Conservation (phyloP, 2,329 filamentous ascomycete genomes). For the Nemania sp. region DNA sequence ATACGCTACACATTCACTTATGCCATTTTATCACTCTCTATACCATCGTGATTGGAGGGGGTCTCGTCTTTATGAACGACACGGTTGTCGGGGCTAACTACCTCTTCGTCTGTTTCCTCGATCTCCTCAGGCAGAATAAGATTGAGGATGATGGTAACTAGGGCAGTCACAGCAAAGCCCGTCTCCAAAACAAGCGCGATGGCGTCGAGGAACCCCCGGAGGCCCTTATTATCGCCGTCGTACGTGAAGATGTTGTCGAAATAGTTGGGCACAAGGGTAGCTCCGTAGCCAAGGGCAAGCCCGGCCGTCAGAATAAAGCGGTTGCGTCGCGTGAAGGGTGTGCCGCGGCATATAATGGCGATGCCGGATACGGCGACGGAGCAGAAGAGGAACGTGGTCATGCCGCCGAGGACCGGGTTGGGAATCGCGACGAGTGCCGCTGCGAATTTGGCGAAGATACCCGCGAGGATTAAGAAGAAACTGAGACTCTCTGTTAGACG, state of each 20-base stretch:
- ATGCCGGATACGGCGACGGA: conserved; percentile 83
- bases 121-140: conserved; percentile 78
- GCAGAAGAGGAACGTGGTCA: conserved; percentile 85
- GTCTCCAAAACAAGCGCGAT: conserved; percentile 80
- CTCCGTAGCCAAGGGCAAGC: conserved; percentile 78
- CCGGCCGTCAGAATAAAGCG: conserved; percentile 84
- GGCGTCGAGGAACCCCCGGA: conserved; percentile 80
- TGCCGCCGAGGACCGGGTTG: conserved; percentile 72
- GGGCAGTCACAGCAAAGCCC: conserved; percentile 79
- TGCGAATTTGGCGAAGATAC: conserved; percentile 85
- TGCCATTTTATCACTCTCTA: conserved; percentile 35
- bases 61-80: conserved; percentile 30
- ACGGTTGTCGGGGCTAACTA: conserved; percentile 28
- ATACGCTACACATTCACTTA: conserved; percentile 4
- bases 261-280: conserved; percentile 74
- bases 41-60: conserved; percentile 18
- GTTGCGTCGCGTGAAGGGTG: conserved; percentile 81
- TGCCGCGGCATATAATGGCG: conserved; percentile 76
- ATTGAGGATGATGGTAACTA: conserved; percentile 80
- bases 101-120: conserved; percentile 58
- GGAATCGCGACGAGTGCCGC: conserved; percentile 83
- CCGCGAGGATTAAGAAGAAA: conserved; percentile 83
- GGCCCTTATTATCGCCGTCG: conserved; percentile 71
- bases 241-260: conserved; percentile 81
- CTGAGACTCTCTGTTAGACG: conserved; percentile 47